These are phyloP conservation scores for Colletotrichum destructivum DNA, from an alignment of 2,329 filamentous ascomycete genomes.

Conservation along the genomic window DNA sequence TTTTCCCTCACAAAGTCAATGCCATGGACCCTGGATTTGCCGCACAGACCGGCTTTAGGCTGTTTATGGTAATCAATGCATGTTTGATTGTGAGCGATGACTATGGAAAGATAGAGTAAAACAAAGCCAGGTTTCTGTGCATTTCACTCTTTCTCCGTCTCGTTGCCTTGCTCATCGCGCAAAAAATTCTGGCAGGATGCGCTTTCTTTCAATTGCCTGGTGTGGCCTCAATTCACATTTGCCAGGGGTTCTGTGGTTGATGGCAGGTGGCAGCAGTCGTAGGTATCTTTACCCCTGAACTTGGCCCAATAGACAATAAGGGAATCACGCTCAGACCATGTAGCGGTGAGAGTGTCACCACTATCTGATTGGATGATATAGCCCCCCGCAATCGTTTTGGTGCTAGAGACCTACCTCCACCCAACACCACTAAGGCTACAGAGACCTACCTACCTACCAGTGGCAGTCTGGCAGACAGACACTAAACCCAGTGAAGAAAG, in stretches of 20 bases:
- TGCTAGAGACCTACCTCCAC: slow-evolving; percentile 22
- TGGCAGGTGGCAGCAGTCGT: slow-evolving; percentile 34
- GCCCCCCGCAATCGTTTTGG: slow-evolving; percentile 20
- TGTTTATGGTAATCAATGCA: not conserved
- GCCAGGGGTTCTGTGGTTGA: slow-evolving; percentile 1
- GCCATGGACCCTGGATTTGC: slow-evolving; percentile 16
- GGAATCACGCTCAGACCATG: slow-evolving; percentile 39
- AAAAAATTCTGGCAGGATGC: not conserved
- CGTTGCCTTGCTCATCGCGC: not conserved
- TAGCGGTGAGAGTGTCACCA: slow-evolving; percentile 47
- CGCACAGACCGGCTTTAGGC: slow-evolving; percentile 2
- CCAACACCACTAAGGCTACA: slow-evolving; percentile 26
- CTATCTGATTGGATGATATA: slow-evolving; percentile 23
- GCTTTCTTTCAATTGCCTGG: not conserved
- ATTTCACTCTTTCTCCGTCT: not conserved
- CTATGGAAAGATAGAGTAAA: not conserved
- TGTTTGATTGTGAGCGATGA: not conserved
- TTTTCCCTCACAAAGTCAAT: slow-evolving; percentile 15
- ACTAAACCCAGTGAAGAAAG: slow-evolving; percentile 39
- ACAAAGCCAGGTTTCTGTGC: not conserved
- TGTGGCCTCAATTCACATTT: slow-evolving; percentile 8
- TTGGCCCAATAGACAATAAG: slow-evolving; percentile 27
- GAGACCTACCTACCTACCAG: no score
- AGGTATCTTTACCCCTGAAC: slow-evolving; percentile 42
- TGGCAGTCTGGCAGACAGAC: slow-evolving; percentile 10